phyloP scores from a whole-genome alignment of 1,139 yeast species.

The Taphrina deformans region DNA sequence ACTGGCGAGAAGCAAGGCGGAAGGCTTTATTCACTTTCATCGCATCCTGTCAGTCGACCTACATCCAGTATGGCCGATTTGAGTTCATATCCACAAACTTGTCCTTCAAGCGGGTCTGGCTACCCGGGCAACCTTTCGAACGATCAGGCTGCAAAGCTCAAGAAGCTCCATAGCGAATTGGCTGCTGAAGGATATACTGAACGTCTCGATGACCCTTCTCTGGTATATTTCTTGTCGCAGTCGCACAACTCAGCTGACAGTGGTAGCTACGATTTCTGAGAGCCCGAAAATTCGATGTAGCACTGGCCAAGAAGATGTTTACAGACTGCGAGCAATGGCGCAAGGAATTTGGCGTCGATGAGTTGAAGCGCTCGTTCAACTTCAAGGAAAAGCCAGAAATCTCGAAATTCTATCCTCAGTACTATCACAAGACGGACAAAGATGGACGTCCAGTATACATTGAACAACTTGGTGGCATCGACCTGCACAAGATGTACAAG shows the following conservation, averaged over 20 bases:
- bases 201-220: constrained; percentile 84
- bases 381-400: constrained; percentile 84
- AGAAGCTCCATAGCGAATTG: constrained; percentile 60
- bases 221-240: constrained; percentile 45
- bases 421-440: constrained; percentile 93
- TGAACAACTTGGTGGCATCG: constrained; percentile 90
- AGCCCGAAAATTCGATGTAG: constrained; percentile 90
- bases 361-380: constrained; percentile 79
- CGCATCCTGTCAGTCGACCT: neutral
- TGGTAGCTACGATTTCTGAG: constrained; percentile 74
- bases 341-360: constrained; percentile 77
- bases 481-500: constrained; percentile 85
- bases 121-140: constrained; percentile 63
- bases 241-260: neutral
- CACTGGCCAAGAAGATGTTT: constrained; percentile 78
- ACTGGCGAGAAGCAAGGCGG: too few relatives aligned
- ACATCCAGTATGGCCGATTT: constrained; percentile 7
- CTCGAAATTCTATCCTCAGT: constrained; percentile 79
- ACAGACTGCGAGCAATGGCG: constrained; percentile 91
- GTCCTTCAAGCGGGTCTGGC: constrained; percentile 25
- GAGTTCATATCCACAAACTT: constrained; percentile 26
- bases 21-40: too few relatives aligned
- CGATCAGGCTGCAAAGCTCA: constrained; percentile 63
- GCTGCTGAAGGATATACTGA: constrained; percentile 64
- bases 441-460: constrained; percentile 95